Evolutionary conservation across 2,329 filamentous ascomycete genomes (phyloP).

Genomic region (Cylindrodendrum hubeiense): DNA sequence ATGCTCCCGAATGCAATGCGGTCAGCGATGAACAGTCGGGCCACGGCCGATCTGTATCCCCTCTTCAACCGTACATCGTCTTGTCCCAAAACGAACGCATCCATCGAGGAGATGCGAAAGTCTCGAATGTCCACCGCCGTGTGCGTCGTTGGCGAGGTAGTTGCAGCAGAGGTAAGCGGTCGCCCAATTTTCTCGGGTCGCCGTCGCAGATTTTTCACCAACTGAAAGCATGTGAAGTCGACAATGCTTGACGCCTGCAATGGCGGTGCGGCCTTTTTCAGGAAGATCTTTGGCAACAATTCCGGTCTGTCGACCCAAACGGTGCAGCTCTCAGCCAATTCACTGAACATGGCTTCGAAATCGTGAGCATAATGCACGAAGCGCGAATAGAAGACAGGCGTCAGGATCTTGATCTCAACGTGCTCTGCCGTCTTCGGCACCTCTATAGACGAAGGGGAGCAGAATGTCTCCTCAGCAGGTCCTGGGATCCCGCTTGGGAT

Average conservation of each 20-base stretch:
- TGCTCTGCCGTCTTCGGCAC: slow-evolving; percentile 44
- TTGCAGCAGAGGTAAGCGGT: slow-evolving; percentile 55
- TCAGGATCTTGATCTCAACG: slow-evolving; percentile 70
- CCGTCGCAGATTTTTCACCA: slow-evolving; percentile 58
- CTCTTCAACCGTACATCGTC: slow-evolving; percentile 43
- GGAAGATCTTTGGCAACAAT: slow-evolving; percentile 60
- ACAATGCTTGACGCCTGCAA: slow-evolving; percentile 50
- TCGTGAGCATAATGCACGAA: slow-evolving; percentile 74
- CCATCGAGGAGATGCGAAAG: slow-evolving; percentile 65
- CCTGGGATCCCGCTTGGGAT: slow-evolving; percentile 61
- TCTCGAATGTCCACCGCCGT: slow-evolving; percentile 56
- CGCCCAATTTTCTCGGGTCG: slow-evolving; percentile 56
- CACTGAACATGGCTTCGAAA: slow-evolving; percentile 71
- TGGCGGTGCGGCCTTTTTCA: slow-evolving; percentile 54
- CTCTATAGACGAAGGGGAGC: slow-evolving; percentile 45
- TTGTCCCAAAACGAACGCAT: slow-evolving; percentile 59
- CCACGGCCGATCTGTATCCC: slow-evolving; percentile 53
- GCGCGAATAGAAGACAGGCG: slow-evolving; percentile 75
- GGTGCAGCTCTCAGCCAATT: slow-evolving; percentile 70
- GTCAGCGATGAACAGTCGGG: slow-evolving; percentile 60
- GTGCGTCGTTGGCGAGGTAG: slow-evolving; percentile 2
- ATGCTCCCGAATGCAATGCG: slow-evolving; percentile 53
- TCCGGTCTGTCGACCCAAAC: slow-evolving; percentile 68
- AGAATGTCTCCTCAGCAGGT: slow-evolving; percentile 52
- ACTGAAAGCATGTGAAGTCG: slow-evolving; percentile 57